Percentiles rank a stretch among this genome's conserved stretches.
phyloP scores from a whole-genome alignment of 345 rosid species.

The Lepidium africanum region DNA sequence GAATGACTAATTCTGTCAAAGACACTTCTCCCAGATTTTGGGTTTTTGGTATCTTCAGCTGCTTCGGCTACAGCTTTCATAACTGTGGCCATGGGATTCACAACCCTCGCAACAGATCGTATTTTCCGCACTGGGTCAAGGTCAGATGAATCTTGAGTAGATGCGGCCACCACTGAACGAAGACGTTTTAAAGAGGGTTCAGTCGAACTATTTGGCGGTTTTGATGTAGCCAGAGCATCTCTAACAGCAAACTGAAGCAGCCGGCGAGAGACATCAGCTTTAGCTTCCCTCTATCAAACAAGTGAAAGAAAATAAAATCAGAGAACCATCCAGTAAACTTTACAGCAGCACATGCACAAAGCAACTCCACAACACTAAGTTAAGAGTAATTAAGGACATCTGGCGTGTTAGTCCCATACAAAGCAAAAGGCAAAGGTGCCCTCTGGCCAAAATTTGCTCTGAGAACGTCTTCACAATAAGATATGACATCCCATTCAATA shows the following conservation, averaged over 20 bases:
- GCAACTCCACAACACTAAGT: neutral
- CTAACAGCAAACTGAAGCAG: constrained; percentile 93
- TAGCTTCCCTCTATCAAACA: constrained; percentile 55
- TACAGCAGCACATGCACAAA: neutral
- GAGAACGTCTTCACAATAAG: neutral
- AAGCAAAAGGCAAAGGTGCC: neutral
- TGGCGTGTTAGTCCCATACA: neutral
- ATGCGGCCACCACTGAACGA: constrained; percentile 71
- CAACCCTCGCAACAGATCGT: constrained; percentile 57
- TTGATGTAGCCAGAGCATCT: constrained; percentile 80
- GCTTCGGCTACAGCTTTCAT: constrained; percentile 92
- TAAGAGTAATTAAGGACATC: neutral
- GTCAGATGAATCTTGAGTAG: constrained; percentile 37
- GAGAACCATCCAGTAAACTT: constrained; percentile 7
- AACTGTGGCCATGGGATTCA: constrained; percentile 68
- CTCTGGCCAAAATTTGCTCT: neutral
- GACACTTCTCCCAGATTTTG: constrained; percentile 64
- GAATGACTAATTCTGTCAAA: constrained; percentile 83
- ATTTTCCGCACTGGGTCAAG: constrained; percentile 47
- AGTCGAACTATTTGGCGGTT: constrained; percentile 33
- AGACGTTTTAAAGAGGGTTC: constrained; percentile 77
- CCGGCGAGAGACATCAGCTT: constrained; percentile 68
- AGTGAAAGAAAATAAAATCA: constrained; percentile 13
- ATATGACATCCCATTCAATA: constrained; percentile 12
- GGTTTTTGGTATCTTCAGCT: constrained; percentile 62